phyloP scores from a whole-genome alignment of 495 filamentous ascomycete species.

The Aspergillus olivimuriae region DNA sequence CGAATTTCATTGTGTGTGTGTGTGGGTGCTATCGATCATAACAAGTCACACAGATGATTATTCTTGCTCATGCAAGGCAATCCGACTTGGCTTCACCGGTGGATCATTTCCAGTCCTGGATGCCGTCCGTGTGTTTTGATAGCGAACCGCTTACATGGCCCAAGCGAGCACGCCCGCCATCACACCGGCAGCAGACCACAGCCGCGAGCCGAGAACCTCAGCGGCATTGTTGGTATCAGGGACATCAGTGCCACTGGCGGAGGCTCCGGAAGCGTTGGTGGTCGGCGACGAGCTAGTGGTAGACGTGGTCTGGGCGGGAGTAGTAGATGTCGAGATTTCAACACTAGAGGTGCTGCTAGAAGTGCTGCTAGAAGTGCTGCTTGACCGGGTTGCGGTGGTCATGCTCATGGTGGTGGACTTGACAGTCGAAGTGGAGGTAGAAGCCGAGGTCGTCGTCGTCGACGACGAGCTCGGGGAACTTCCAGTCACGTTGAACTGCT shows the following conservation, averaged over 20 bases:
- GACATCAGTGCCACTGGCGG: neutral
- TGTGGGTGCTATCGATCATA: too few relatives aligned
- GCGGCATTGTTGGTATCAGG: neutral
- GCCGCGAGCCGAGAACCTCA: neutral
- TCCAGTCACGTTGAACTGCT: slow-evolving; percentile 31
- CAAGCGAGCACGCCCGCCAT: neutral
- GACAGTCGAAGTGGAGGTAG: slow-evolving; percentile 13
- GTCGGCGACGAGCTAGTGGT: neutral
- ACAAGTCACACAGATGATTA: too few relatives aligned
- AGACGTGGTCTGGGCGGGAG: too few relatives aligned
- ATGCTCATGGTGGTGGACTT: slow-evolving; percentile 6
- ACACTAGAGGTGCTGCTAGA: slow-evolving; percentile 2
- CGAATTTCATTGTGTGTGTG: too few relatives aligned
- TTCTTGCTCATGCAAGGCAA: too few relatives aligned
- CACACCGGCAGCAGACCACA: neutral
- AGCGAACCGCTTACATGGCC: neutral
- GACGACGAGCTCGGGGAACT: slow-evolving; percentile 12
- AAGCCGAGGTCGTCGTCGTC: slow-evolving; percentile 7
- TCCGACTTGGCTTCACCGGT: too few relatives aligned
- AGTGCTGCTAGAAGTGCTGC: slow-evolving; percentile 3
- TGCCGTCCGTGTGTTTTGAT: too few relatives aligned
- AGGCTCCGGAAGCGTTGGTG: neutral
- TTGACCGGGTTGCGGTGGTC: slow-evolving; percentile 8
- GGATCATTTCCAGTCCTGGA: too few relatives aligned
- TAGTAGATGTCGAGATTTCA: neutral